Conservation (phyloP, 2,329 filamentous ascomycete species). For the Xylariomycetidae sp. region DNA sequence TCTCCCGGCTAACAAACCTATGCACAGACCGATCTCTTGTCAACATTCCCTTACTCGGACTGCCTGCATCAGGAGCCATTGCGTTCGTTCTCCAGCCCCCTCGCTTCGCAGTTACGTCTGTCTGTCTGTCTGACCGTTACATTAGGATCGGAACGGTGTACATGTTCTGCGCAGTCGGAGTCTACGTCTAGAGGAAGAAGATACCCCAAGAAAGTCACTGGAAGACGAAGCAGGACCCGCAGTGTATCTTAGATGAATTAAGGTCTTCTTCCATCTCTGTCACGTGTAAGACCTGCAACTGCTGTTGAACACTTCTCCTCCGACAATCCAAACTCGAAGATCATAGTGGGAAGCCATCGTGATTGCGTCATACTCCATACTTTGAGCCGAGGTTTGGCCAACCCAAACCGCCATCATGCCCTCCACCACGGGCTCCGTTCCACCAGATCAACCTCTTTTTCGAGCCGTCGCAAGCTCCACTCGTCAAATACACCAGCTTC, state of each 20-base stretch:
- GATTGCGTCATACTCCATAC: too few relatives aligned
- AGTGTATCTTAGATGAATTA: constrained; percentile 37
- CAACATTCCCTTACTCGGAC: constrained; percentile 69
- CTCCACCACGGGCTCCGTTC: constrained; percentile 13
- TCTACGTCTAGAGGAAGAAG: constrained; percentile 72
- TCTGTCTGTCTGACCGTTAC: constrained; percentile 8
- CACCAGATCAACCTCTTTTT: constrained; percentile 49
- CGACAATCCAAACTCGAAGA: too few relatives aligned
- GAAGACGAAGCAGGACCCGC: constrained; percentile 18
- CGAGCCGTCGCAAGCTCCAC: constrained; percentile 73
- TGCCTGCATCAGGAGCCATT: constrained; percentile 83
- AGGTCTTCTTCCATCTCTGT: too few relatives aligned
- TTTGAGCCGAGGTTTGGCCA: too few relatives aligned
- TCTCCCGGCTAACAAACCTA: constrained; percentile 5
- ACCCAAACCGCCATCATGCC: too few relatives aligned
- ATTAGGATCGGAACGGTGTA: constrained; percentile 85
- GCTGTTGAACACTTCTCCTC: too few relatives aligned
- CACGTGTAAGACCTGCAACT: too few relatives aligned
- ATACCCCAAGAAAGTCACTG: constrained; percentile 33
- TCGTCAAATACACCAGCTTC: constrained; percentile 62
- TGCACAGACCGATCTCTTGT: constrained; percentile 69
- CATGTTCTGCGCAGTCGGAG: constrained; percentile 98
- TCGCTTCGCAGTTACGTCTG: constrained; percentile 4
- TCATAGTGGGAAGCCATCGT: too few relatives aligned
- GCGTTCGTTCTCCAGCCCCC: constrained; percentile 56